Conservation (phyloP, 192 early-diverging fungal genomes). For the Coemansia interrupta region DNA sequence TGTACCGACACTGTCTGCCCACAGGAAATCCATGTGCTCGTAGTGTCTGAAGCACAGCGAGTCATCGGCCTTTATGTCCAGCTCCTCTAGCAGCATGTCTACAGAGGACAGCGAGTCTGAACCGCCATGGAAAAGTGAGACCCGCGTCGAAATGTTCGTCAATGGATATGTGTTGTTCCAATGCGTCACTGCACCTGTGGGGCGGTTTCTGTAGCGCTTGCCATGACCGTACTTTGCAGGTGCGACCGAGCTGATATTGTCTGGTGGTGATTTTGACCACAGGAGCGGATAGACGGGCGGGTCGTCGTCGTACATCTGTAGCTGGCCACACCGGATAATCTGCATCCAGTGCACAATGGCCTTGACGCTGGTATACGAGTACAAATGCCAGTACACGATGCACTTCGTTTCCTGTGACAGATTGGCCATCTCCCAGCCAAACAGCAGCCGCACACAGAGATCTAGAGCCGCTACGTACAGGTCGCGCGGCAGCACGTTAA, state of each 20-base stretch:
- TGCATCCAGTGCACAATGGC: constrained; percentile 95
- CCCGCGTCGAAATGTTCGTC: constrained; percentile 71
- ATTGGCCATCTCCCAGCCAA: constrained; percentile 76
- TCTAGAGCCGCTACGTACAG: constrained; percentile 74
- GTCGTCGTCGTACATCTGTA: constrained; percentile 93
- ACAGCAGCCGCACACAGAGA: constrained; percentile 65
- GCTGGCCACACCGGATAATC: constrained; percentile 78
- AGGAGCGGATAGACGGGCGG: constrained; percentile 54
- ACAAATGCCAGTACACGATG: constrained; percentile 80
- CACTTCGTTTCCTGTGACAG: constrained; percentile 70
- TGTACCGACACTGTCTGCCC: constrained; percentile 49
- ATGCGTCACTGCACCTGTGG: constrained; percentile 53
- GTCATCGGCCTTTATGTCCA: constrained; percentile 46
- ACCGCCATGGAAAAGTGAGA: constrained; percentile 91
- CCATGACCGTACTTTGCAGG: neutral
- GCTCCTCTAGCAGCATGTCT: constrained; percentile 55
- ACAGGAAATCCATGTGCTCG: constrained; percentile 72
- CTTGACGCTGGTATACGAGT: constrained; percentile 87
- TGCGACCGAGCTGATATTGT: neutral
- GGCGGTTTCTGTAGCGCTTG: constrained; percentile 9
- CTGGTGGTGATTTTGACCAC: constrained; percentile 12
- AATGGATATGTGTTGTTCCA: constrained; percentile 57
- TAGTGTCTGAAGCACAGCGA: constrained; percentile 64
- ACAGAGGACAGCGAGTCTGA: constrained; percentile 81
- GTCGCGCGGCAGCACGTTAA: constrained; percentile 69